Evolutionary conservation across 192 early-diverging fungal species (phyloP), one percentile per base, ranked within the genome.

Genomic region (Coemansia sp.): DNA sequence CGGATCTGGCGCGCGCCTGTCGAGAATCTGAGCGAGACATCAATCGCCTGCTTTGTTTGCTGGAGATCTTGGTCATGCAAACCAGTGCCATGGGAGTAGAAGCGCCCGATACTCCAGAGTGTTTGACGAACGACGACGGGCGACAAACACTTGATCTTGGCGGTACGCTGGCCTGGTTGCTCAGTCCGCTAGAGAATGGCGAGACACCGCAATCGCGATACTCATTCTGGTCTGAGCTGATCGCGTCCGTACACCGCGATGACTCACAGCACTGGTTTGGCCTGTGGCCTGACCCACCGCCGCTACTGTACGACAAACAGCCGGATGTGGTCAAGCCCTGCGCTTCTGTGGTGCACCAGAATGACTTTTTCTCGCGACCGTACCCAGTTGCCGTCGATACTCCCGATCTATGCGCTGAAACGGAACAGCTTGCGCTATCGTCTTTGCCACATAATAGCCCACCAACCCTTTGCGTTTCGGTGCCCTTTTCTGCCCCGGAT

Each of bases 171-270:
- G 62, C 69, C 1, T 81, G 78, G 78, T 28, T 81, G 34, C 36
- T 60, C 13, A 37, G 41, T 7, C 39, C 62, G 3, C 38, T 72
- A 11, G 66, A 65, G 14, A 4, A 36, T n/a, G 69, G 57, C 16
- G 78, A 81, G 33, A 75, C 78, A 0, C 55, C 73, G 7, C 66
- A 72, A 56, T 64, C 70, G 26, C 70, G 78, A 2, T 75, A 72
- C 55, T 37, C 31, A 1, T 65, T 81, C 41, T 81, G 78, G 78
- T 45, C 63, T 14, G 69, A 59, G 18, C 39, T 75, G 9, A 48
- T 81, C 6, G 23, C 59, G 6, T 81, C 73, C 0, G 66, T 64
- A 1, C 73, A 75, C 26, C 34, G 66, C 10, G 38, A 37, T 3
- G 34, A 36, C 28, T 20, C 26, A 0, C 37, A 14, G 2, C 21